phyloP scores from a whole-genome alignment of 2,329 filamentous ascomycete genomes.

The Aureobasidium lini region DNA sequence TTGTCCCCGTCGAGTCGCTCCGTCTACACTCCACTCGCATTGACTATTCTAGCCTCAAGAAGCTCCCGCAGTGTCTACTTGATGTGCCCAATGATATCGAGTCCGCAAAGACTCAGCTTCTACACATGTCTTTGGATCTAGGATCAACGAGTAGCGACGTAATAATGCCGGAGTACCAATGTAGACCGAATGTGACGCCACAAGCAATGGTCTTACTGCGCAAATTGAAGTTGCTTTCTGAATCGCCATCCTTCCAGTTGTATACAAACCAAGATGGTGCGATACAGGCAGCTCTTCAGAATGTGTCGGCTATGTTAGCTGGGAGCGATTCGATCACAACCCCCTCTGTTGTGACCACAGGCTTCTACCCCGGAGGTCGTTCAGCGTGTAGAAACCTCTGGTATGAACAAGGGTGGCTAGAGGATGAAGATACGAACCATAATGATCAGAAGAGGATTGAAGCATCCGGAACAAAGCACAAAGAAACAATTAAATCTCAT shows the following conservation, averaged over 20 bases:
- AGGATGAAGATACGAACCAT: not conserved
- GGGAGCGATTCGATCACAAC: not conserved
- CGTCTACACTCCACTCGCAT: not conserved
- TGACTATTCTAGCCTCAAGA: not conserved
- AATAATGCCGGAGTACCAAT: not conserved
- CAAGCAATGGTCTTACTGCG: not conserved
- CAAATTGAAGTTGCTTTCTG: not conserved
- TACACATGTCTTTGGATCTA: not conserved
- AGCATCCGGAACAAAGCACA: not conserved
- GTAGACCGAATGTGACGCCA: not conserved
- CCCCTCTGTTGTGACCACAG: not conserved
- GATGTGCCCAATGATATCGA: not conserved
- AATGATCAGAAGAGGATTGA: not conserved
- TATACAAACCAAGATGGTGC: not conserved
- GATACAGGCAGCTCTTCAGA: not conserved
- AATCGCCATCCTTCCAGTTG: not conserved
- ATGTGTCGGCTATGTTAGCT: not conserved
- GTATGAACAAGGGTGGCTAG: not conserved
- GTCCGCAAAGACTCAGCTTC: not conserved
- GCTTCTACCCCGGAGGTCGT: slow-evolving; percentile 1
- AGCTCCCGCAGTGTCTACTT: not conserved
- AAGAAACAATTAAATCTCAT: not conserved
- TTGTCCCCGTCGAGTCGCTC: not conserved
- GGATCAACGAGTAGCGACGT: not conserved
- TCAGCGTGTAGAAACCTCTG: not conserved